Evolutionary conservation across 2,329 filamentous ascomycete genomes (phyloP).

Genomic region (Epichloe amarillans): DNA sequence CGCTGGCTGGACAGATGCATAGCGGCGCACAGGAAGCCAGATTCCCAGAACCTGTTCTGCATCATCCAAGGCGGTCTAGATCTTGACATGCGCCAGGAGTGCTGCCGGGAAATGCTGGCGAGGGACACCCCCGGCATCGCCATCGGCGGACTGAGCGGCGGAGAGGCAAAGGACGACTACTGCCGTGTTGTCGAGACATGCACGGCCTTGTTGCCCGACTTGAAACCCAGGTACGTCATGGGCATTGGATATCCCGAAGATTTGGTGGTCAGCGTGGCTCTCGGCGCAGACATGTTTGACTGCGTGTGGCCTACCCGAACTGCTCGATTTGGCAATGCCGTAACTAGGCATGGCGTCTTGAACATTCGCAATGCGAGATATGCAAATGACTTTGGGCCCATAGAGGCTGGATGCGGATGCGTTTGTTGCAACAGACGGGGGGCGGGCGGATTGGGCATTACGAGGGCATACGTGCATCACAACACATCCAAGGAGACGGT

Average conservation of each 20-base stretch:
- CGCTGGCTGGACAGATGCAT: constrained; percentile 96
- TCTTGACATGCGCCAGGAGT: constrained; percentile 69
- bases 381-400: constrained; percentile 65
- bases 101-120: constrained; percentile 75
- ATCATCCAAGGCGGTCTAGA: constrained; percentile 96
- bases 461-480: constrained; percentile 82
- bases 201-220: constrained; percentile 68
- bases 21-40: constrained; percentile 70
- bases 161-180: constrained; percentile 86
- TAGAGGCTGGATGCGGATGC: constrained; percentile 75
- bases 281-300: constrained; percentile 98
- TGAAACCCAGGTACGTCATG: constrained; percentile 98
- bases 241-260: constrained; percentile 97
- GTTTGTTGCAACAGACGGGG: constrained; percentile 52
- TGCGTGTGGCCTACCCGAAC: constrained; percentile 98
- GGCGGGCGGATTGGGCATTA: constrained; percentile 70
- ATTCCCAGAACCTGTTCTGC: constrained; percentile 86
- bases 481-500: constrained; percentile 89
- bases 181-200: constrained; percentile 83
- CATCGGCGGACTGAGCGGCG: constrained; percentile 87
- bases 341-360: constrained; percentile 68
- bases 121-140: constrained; percentile 94
- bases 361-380: constrained; percentile 70
- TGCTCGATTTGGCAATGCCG: constrained; percentile 87
- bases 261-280: constrained; percentile 78